Evolutionary conservation across 2,329 filamentous ascomycete genomes (phyloP).

Genomic region (Botrytis galanthina): DNA sequence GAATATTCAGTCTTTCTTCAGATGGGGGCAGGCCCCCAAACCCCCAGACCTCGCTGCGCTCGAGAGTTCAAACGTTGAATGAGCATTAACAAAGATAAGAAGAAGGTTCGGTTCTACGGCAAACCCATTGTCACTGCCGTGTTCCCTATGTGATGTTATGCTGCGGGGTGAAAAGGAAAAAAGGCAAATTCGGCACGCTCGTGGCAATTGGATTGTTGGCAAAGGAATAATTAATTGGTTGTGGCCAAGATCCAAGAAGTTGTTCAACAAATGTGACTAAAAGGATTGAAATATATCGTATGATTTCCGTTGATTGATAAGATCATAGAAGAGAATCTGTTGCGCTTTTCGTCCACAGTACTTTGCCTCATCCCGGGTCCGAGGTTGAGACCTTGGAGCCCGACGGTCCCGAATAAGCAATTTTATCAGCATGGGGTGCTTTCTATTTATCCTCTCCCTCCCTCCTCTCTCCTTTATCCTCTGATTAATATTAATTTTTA

Average conservation of each 20-base stretch:
- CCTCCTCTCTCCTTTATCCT: neutral
- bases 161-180: neutral
- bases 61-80: neutral
- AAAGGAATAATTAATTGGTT: neutral
- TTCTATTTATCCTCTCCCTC: neutral
- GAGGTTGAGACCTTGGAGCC: neutral
- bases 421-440: neutral
- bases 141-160: neutral
- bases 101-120: neutral
- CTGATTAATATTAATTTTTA: neutral
- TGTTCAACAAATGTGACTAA: neutral
- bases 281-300: neutral
- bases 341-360: neutral
- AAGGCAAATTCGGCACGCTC: neutral
- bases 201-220: neutral
- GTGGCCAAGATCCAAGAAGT: neutral
- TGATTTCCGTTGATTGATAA: neutral
- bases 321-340: neutral
- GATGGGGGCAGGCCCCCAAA: neutral
- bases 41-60: neutral
- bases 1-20: neutral
- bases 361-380: neutral
- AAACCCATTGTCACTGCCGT: neutral
- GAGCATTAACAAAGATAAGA: neutral
- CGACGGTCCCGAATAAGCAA: neutral